These are phyloP conservation scores for Rhododendron henanense DNA, from an alignment of 148 eudicot species.

Conservation along the genomic window DNA sequence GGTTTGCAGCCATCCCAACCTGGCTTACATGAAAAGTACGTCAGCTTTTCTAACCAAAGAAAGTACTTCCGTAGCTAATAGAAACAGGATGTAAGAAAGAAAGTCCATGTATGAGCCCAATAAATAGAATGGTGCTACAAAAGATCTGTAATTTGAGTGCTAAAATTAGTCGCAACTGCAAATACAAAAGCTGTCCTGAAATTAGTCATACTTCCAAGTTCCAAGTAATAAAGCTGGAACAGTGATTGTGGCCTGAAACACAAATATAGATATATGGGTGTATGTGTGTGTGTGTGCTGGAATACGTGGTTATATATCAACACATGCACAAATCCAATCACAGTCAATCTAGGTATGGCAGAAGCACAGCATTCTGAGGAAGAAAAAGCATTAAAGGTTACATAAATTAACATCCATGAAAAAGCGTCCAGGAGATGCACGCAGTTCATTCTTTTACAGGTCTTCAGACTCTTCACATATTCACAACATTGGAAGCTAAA, in stretches of 20 bases:
- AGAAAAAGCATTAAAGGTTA: background rate
- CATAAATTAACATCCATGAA: background rate
- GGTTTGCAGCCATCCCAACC: slow-evolving; percentile 97
- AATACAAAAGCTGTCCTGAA: background rate
- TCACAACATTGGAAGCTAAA: background rate
- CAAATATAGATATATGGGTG: background rate
- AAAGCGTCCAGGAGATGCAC: background rate
- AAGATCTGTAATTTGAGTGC: background rate
- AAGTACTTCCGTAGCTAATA: background rate
- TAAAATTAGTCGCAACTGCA: background rate
- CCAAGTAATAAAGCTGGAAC: background rate
- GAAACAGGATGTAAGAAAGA: background rate
- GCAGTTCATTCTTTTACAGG: background rate
- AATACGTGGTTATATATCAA: background rate
- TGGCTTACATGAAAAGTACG: slow-evolving; percentile 22
- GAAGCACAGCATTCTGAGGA: background rate
- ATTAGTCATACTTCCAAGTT: background rate
- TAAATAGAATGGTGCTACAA: background rate
- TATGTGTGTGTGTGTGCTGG: background rate
- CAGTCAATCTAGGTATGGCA: background rate
- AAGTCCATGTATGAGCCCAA: background rate
- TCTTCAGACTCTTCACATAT: background rate
- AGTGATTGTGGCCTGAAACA: background rate
- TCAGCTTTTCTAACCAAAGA: background rate
- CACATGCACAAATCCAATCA: background rate